A percentile compares a stretch with the other conserved stretches of the same genome.
Conservation (phyloP, 495 filamentous ascomycete genomes). For the Trichoderma erinaceum region DNA sequence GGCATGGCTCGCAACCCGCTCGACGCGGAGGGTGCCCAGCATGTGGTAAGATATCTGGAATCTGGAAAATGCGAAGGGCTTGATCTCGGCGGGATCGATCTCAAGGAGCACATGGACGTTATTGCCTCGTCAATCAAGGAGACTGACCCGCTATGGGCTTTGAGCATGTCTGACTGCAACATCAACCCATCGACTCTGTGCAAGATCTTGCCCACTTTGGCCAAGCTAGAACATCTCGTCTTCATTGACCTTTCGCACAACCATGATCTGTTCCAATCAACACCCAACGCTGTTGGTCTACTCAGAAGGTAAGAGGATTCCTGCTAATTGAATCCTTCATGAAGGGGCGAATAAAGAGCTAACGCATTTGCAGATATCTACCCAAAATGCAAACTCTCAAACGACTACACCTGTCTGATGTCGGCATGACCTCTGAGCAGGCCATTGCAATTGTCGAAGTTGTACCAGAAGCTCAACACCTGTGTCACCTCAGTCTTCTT, state of each 20-base stretch:
- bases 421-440: conserved; percentile 78
- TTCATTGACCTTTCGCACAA: conserved; percentile 93
- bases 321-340: neutral
- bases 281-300: conserved; percentile 67
- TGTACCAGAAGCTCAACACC: conserved; percentile 70
- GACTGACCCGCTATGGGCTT: conserved; percentile 63
- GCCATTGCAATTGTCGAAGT: conserved; percentile 85
- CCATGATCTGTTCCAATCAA: conserved; percentile 63
- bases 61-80: conserved; percentile 76
- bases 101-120: conserved; percentile 59
- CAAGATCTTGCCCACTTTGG: conserved; percentile 68
- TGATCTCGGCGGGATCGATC: conserved; percentile 87
- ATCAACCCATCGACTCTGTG: conserved; percentile 65
- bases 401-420: conserved; percentile 81
- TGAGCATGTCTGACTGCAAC: conserved; percentile 84
- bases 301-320: conserved; percentile 56
- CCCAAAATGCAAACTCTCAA: conserved; percentile 75
- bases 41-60: conserved; percentile 68
- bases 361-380: conserved; percentile 50
- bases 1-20: conserved; percentile 78
- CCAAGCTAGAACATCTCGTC: conserved; percentile 65
- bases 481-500: conserved; percentile 83
- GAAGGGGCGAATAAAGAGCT: conserved; percentile 4
- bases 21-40: conserved; percentile 62
- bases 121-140: conserved; percentile 58